Base-by-base conservation (phyloP, 169 alveolate genomes). In the Plasmodium yoelii region DNA sequence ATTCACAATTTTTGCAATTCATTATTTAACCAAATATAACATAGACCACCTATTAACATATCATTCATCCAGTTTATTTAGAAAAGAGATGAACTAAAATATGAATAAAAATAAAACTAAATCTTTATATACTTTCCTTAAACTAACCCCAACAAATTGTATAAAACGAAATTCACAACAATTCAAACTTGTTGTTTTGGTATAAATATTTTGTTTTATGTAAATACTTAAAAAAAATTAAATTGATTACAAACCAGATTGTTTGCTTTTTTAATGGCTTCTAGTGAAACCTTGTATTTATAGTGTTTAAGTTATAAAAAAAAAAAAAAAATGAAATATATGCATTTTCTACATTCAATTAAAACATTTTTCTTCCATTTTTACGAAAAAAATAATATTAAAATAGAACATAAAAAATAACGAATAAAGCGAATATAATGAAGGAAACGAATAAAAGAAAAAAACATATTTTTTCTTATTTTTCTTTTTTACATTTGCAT, bases 251-350 rank as follows among this genome's bases (percentile, higher is more conserved):
- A 34, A 5, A 34, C 7, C 5, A 34, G 4, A 2, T 34, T 3
- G 5, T 34, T 34, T 34, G 42, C 4, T 34, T 60, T 63, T 59
- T 75, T 75, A 75, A 75, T 75, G 88, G 88, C 88, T 75, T 75
- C 88, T 75, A 75, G 88, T 75, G 88, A 75, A 75, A 75, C 88
- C 88, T 75, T 75, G 42, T 75, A 46, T 75, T 26, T 24, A n/a
- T 75, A 59, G 88, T 75, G 42, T 75, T 75, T 34, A 61, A 75
- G 88, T 75, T 75, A 26, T 26, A 65, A 51, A 75, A 46, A 68
- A 68, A 69, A 69, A 69, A 15, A 46, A 68, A 68, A 69, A 69
- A 69, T 4, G 13, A 47, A 73, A 55, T 28, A 73, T 39, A 42
- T 68, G 12, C 42, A 26, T 68, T 26, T 13, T 68, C 51, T 46